Evolutionary conservation across 768 basidiomycete species (phyloP).

Genomic region (Leccinellum albellum): DNA sequence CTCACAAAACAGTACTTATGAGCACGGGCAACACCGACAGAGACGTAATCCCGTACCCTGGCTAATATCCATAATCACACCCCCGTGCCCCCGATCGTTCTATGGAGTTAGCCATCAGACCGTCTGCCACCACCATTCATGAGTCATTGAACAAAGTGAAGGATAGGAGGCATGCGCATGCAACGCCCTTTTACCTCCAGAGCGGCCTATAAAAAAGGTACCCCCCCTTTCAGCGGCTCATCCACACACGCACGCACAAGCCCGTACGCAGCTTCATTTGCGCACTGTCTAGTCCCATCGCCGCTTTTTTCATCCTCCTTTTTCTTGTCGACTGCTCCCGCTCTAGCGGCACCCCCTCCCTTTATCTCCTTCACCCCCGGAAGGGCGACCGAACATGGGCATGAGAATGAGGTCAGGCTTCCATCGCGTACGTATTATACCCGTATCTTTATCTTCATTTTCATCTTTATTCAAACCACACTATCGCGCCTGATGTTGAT

Average conservation of each 20-base stretch:
- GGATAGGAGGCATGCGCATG: background rate
- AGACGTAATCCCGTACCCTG: slow-evolving; percentile 13
- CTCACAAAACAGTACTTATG: background rate
- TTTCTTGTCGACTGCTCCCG: background rate
- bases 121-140: background rate
- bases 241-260: background rate
- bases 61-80: background rate
- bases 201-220: slow-evolving; percentile 12
- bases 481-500: background rate
- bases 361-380: background rate
- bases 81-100: slow-evolving; percentile 18
- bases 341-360: background rate
- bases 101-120: slow-evolving; percentile 1
- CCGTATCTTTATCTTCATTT: background rate
- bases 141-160: background rate
- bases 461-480: background rate
- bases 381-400: slow-evolving; percentile 6
- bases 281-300: background rate
- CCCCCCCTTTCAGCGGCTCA: background rate
- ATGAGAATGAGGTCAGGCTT: background rate
- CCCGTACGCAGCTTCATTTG: background rate
- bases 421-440: slow-evolving; percentile 10
- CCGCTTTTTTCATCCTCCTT: background rate
- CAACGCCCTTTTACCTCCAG: slow-evolving; percentile 10
- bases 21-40: background rate